Evolutionary conservation across 2,329 filamentous ascomycete species (phyloP), one percentile per base, ranked within the genome.

Genomic region (Triangularia setosa): DNA sequence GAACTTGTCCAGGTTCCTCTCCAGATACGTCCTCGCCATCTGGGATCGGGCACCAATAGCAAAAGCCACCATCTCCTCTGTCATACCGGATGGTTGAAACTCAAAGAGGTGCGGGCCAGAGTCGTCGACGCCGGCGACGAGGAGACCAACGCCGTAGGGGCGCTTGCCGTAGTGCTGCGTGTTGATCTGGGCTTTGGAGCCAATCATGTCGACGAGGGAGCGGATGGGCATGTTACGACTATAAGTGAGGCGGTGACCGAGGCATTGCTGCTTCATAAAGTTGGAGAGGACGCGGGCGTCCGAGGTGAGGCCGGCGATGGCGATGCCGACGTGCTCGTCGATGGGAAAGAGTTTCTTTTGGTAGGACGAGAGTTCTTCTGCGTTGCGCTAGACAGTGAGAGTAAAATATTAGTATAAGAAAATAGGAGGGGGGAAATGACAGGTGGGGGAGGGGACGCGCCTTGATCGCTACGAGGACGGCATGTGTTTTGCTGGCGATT

Each of bases 231-330:
- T 95, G 71, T 93, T 88, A 71, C 95, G 93, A 80, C 92, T 94
- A 83, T 97, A 98, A 64, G 93, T 97, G 73, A 99, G 89, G 78
- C 94, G 93, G 73, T 95, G 94, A 74, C 92, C 91, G 74, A 99
- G 92, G 69, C 92, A 96, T 82, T 98, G 95, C 81, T 97, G 93
- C 84, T 97, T 98, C 94, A 99, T 98, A 84, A 97, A 99, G 87
- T 99, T 99, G 84, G 93, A 97, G 73, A 99, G 93, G 73, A 99
- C 95, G 75, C 95, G 95, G 76, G 94, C 95, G 79, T 99, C 95
- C 65, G 94, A 97, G 71, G 95, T 95, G 68, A 99, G 91, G 73
- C 95, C 95, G 71, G 95, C 95, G 74, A 99, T 96, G 74, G 94
- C 93, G 74, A 99, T 89, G 71, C 93, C 95, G 73, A 95, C 90